A percentile compares a stretch with the other conserved stretches of the same genome.
These are phyloP conservation scores for Mangifera indica DNA, from an alignment of 345 rosid species.

Conservation along the genomic window DNA sequence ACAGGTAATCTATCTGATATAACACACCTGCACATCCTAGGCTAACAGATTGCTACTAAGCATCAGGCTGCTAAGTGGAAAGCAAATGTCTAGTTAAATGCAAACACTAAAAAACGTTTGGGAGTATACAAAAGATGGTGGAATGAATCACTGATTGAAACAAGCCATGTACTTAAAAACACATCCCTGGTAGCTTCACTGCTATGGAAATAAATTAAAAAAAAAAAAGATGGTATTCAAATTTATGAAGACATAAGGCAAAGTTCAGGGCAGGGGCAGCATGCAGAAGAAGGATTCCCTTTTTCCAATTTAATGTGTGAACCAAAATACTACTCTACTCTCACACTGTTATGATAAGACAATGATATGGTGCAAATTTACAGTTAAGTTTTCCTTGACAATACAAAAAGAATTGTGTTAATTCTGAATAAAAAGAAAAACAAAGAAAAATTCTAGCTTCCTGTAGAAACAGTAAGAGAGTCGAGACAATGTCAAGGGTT, in stretches of 20 bases:
- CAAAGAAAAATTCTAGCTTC: neutral
- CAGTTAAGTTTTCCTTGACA: neutral
- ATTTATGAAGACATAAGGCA: too few relatives aligned
- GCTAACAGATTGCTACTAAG: slow-evolving; percentile 1
- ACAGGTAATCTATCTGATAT: neutral
- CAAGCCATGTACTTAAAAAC: too few relatives aligned
- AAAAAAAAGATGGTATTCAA: too few relatives aligned
- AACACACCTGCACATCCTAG: neutral
- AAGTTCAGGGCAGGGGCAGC: neutral
- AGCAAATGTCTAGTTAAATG: neutral
- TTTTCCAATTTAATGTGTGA: neutral
- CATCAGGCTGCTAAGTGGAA: slow-evolving; percentile 2
- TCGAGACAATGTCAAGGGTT: neutral
- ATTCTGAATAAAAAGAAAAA: neutral
- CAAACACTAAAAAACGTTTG: neutral
- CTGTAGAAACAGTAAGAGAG: neutral
- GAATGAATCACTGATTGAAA: too few relatives aligned
- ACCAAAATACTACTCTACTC: neutral
- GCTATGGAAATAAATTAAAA: too few relatives aligned
- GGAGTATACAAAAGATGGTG: too few relatives aligned
- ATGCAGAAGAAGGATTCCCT: neutral
- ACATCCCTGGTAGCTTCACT: too few relatives aligned
- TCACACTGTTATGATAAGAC: neutral
- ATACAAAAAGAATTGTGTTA: neutral
- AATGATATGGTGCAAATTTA: neutral